Conservation (phyloP, 352 stramenopile genomes). For the Pythium phragmiticola region DNA sequence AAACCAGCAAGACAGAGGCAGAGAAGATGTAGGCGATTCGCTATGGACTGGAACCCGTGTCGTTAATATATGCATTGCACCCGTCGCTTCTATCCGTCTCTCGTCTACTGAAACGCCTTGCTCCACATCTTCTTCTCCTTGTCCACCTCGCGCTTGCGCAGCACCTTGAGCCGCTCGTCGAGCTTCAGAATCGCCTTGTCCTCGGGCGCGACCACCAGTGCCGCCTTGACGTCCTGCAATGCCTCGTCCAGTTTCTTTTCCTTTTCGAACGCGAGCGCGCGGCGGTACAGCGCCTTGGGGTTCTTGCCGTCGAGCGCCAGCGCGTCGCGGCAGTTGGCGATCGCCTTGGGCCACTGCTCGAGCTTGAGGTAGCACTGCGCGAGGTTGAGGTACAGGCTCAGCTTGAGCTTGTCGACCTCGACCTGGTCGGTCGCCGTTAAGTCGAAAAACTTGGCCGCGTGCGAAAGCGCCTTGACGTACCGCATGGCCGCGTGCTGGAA, state of each 20-base stretch:
- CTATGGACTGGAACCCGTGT: too few species aligned
- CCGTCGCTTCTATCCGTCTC: neutral
- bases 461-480: slow-evolving; percentile 90
- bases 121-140: slow-evolving; percentile 92
- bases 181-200: slow-evolving; percentile 80
- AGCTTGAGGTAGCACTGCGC: slow-evolving; percentile 94
- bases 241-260: slow-evolving; percentile 84
- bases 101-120: slow-evolving; percentile 70
- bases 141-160: slow-evolving; percentile 74
- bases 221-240: slow-evolving; percentile 55
- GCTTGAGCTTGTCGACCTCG: slow-evolving; percentile 88
- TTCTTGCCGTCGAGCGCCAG: slow-evolving; percentile 71
- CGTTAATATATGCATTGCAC: too few species aligned
- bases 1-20: neutral
- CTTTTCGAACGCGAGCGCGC: slow-evolving; percentile 84
- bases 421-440: slow-evolving; percentile 72
- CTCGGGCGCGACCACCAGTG: slow-evolving; percentile 53
- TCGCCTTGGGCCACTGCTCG: slow-evolving; percentile 82
- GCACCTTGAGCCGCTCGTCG: slow-evolving; percentile 65
- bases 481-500: slow-evolving; percentile 81
- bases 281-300: slow-evolving; percentile 87
- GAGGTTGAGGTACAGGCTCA: slow-evolving; percentile 92
- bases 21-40: neutral
- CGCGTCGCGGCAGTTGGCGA: slow-evolving; percentile 86
- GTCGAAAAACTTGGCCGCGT: slow-evolving; percentile 93